Evolutionary conservation across 164 flowering plant genomes (phyloP), one percentile per base, ranked within the genome.

Genomic region (Nymphaea thermarum): DNA sequence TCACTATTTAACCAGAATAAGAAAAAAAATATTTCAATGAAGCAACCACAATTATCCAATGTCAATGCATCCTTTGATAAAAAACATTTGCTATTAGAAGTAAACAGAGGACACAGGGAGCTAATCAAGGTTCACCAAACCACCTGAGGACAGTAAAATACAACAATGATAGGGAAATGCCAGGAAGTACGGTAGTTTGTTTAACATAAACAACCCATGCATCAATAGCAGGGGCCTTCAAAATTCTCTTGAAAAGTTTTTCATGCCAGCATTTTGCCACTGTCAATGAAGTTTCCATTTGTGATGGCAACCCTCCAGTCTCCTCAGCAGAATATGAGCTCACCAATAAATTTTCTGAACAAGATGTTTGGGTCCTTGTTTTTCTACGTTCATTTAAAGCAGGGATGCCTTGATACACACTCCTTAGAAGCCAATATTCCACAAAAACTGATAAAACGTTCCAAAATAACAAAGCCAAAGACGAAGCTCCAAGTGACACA

Each of bases 121-220:
- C 36, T 25, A 25, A 25, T 25, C 36, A 25, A 25, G 36, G 36
- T 25, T 25, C 36, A 42, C 14, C 51, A 42, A 65, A 43, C 4
- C 43, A 90, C 98, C 98, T 89, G 70, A 93, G 96, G 66, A 93
- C 94, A 3, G 89, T 84, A 70, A 85, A 93, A 69, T 69, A 90
- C 44, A 93, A 75, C 72, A 90, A 67, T 47, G 96, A 84, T 60
- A 93, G 77, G 73, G 97, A 84, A 42, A 87, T 68, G 70, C 97
- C 98, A 11, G 98, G 87, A 16, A 90, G 86, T 10, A 93, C 80
- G 60, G 82, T 86, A 25, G 83, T 87, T 71, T 93, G 98, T 63
- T 75, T 66, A 17, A 86, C 51, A 74, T 90, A 93, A n/a, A 87
- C 82, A 60, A 68, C 77, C 97, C 98, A 93, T 47, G 89, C 81